Base-by-base conservation (phyloP, 2,329 filamentous ascomycete species). In the Geosmithia putterillii region DNA sequence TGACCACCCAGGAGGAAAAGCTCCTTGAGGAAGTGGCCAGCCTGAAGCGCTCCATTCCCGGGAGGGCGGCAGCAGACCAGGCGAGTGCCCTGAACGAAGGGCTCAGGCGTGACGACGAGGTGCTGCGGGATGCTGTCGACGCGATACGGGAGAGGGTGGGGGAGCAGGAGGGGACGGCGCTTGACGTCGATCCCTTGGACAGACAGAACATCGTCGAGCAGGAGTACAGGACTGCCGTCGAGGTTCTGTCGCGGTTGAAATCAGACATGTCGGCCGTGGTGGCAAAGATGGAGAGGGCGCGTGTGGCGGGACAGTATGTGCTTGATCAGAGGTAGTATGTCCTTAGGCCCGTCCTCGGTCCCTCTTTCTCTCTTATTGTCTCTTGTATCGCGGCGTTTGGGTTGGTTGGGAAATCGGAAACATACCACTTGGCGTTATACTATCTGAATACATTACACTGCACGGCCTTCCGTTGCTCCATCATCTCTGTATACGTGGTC, bases 211-310 rank as follows among this genome's bases (percentile, higher is more conserved):
- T 46, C 41, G 42, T 44, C 19, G 45, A 46, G 45, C 17, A 10
- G 14, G 42, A 40, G 38, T 46, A 37, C 18, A 44, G 48, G 1
- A 59, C 49, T 9, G 73, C 73, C 0, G 67, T 81, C 2, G 65
- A 64, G 40, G 68, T 66, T 15, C 52, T 81, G 44, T 70, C 62
- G 3, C 58, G 66, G 49, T 50, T 81, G 45, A 78, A 78, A 64
- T 67, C 67, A 51, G 71, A 74, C 32, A 73, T 82, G 71, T 75
- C 78, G 15, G 68, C 73, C 18, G 71, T 73, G 3, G 74, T 79
- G 52, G 79, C 78, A 43, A 74, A 69, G 57, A 80, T 81, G 72
- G 77, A 81, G 64, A 67, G 77, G 57, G 78, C 79, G 45, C 65
- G 73, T 47, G 68, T 73, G 15, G 78, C 76, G 19, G 74, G 71